phyloP scores from a whole-genome alignment of 805 yeast genomes.

The Candida berthetii region DNA sequence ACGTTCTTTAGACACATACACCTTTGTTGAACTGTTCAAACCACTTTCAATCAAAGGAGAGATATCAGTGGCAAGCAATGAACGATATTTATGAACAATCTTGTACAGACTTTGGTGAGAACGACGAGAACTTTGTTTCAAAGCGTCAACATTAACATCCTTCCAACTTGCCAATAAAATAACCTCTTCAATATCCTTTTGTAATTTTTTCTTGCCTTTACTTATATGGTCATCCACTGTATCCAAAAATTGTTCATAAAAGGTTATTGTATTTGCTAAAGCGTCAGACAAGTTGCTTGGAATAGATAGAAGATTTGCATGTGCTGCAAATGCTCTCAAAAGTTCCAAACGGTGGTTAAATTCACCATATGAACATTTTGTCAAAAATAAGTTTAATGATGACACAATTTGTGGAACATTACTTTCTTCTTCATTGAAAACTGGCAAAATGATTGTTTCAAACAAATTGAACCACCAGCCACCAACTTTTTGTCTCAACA shows the following conservation, averaged over 20 bases:
- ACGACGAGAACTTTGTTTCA: conserved; percentile 87
- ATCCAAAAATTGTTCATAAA: conserved; percentile 60
- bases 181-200: conserved; percentile 78
- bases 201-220: conserved; percentile 45
- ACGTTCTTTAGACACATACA: conserved; percentile 1
- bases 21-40: conserved; percentile 22
- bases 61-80: conserved; percentile 46
- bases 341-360: conserved; percentile 52
- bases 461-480: conserved; percentile 91
- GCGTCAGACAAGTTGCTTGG: conserved; percentile 27
- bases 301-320: conserved; percentile 31
- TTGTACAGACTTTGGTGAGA: conserved; percentile 85
- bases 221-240: conserved; percentile 39
- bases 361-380: conserved; percentile 76
- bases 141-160: conserved; percentile 88
- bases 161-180: conserved; percentile 94
- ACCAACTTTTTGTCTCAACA: conserved; percentile 45
- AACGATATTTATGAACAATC: conserved; percentile 75
- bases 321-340: conserved; percentile 57
- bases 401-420: conserved; percentile 34
- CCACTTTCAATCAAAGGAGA: conserved; percentile 57
- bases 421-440: conserved; percentile 30
- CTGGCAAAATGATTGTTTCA: conserved; percentile 62
- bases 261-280: conserved; percentile 51
- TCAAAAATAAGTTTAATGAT: conserved; percentile 69